Evolutionary conservation across 768 basidiomycete genomes (phyloP).

Genomic region (Pleurotus giganteus): DNA sequence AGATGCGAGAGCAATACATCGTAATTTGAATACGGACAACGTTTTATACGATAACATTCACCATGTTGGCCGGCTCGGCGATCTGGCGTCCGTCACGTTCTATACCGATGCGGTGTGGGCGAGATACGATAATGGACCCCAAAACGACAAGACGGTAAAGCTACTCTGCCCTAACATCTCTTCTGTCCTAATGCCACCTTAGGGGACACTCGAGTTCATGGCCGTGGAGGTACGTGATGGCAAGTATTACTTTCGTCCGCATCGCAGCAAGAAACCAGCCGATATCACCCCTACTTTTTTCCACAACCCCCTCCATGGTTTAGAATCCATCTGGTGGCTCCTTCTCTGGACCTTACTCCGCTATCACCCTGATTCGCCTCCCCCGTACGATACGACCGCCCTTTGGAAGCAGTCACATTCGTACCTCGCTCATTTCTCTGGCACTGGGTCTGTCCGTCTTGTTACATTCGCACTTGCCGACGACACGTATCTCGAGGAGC

Average conservation of each 20-base stretch:
- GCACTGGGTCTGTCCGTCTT: background rate
- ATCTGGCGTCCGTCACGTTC: background rate
- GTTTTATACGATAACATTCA: background rate
- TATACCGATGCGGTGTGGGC: no score
- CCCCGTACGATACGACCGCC: background rate
- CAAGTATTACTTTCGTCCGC: background rate
- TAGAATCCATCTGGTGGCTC: slow-evolving; percentile 4
- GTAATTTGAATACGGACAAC: background rate
- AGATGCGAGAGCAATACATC: background rate
- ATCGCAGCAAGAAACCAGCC: no score
- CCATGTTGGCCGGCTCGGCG: background rate
- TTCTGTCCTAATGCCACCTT: background rate
- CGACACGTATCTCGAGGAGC: no score
- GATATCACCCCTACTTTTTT: background rate
- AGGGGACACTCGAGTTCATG: slow-evolving; percentile 1
- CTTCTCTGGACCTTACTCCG: background rate
- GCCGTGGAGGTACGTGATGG: background rate
- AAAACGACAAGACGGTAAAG: background rate
- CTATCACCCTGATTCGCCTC: background rate
- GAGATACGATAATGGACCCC: background rate
- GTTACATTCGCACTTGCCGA: background rate
- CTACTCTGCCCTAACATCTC: background rate
- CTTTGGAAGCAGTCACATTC: background rate
- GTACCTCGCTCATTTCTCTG: background rate
- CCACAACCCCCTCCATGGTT: background rate